Percentiles rank a stretch among this genome's conserved stretches.
Conservation (phyloP, 2,329 filamentous ascomycete species). For the Orbilia javanica region DNA sequence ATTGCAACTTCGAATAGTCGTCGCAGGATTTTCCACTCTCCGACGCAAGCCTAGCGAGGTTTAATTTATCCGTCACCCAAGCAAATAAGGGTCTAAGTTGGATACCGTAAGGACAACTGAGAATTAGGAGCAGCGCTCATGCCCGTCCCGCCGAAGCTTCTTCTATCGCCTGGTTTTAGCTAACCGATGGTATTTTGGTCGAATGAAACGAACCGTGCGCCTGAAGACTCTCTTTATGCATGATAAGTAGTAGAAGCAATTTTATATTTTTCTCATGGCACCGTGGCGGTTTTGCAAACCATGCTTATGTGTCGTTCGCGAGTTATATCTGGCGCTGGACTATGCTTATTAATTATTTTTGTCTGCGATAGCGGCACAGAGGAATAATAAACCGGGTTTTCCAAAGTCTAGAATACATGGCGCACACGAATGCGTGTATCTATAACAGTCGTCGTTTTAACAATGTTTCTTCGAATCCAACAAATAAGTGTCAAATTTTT, state of each 20-base stretch:
- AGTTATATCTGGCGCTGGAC: slow-evolving; percentile 41
- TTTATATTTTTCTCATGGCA: slow-evolving; percentile 29
- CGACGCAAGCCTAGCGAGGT: slow-evolving; percentile 3
- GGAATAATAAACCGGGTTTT: slow-evolving; percentile 9
- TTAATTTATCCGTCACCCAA: slow-evolving; percentile 39
- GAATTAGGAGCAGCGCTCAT: neutral
- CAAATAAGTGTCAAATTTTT: slow-evolving; percentile 9
- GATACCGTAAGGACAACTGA: neutral
- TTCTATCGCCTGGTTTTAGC: neutral
- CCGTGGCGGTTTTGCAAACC: neutral
- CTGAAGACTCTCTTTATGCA: slow-evolving; percentile 14
- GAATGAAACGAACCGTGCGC: slow-evolving; percentile 24
- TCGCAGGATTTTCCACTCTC: slow-evolving; percentile 31
- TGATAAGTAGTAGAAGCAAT: slow-evolving; percentile 10
- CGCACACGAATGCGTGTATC: slow-evolving; percentile 9
- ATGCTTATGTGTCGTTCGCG: slow-evolving; percentile 11
- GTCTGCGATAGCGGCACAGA: slow-evolving; percentile 47
- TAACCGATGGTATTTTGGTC: neutral
- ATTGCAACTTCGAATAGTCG: neutral
- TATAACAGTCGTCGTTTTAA: slow-evolving; percentile 10
- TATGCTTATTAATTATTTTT: slow-evolving; percentile 48
- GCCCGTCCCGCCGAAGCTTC: slow-evolving; percentile 26
- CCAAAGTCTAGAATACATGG: slow-evolving; percentile 10
- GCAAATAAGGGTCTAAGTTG: neutral
- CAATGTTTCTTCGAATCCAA: slow-evolving; percentile 18